A percentile compares a stretch with the other conserved stretches of the same genome.
Conservation (phyloP, 2,329 filamentous ascomycete genomes). For the Daldinia eschscholtzii region DNA sequence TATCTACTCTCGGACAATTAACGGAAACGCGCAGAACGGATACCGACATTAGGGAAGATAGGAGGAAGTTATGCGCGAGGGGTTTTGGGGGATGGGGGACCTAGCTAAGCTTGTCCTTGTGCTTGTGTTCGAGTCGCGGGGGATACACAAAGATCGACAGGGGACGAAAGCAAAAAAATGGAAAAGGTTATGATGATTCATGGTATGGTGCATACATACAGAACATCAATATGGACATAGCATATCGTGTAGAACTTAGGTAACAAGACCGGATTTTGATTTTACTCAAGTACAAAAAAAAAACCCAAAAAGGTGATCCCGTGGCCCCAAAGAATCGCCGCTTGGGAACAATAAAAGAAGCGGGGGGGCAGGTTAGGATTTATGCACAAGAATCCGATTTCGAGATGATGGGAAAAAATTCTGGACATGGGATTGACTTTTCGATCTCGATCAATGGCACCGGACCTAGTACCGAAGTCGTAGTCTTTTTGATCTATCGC, state of each 20-base stretch:
- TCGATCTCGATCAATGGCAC: slow-evolving; percentile 33
- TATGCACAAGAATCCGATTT: slow-evolving; percentile 33
- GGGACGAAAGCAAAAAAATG: not conserved
- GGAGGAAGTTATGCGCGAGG: slow-evolving; percentile 9
- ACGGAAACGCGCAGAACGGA: slow-evolving; percentile 12
- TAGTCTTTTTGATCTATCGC: slow-evolving; percentile 20
- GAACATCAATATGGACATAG: not conserved
- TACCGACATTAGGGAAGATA: not conserved
- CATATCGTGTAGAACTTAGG: not conserved
- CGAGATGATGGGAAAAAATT: slow-evolving; percentile 35
- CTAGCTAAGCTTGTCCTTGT: slow-evolving; percentile 8
- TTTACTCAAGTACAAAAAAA: not conserved
- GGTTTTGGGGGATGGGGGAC: not conserved
- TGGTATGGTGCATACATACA: not conserved
- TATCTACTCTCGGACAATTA: slow-evolving; percentile 13
- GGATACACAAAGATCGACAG: slow-evolving; percentile 11
- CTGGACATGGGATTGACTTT: slow-evolving; percentile 24
- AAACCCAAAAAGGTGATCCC: slow-evolving; percentile 6
- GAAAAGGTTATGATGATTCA: not conserved
- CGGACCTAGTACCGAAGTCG: not conserved
- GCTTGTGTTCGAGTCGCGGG: slow-evolving; percentile 2
- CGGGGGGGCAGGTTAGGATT: not conserved
- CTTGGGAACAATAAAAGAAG: not conserved
- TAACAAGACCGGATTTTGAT: not conserved
- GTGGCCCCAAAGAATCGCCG: slow-evolving; percentile 4